These are phyloP conservation scores for Apophysomyces variabilis DNA, from an alignment of 371 early-diverging fungal genomes.

Conservation along the genomic window DNA sequence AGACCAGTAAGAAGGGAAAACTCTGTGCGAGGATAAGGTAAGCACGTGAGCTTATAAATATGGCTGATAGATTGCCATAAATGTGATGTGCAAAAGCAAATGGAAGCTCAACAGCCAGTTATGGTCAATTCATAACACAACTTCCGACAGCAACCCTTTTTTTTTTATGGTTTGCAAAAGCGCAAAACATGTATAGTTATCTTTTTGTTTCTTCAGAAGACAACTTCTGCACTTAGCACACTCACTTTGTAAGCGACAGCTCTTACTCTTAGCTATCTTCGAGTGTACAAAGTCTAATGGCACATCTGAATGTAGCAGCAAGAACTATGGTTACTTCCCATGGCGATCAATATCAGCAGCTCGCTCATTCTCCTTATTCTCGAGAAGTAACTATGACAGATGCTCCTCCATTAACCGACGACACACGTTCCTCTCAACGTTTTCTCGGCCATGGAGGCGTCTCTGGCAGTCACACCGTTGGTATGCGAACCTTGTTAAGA, in stretches of 20 bases:
- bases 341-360: not conserved
- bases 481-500: not conserved
- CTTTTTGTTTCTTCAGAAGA: conserved; percentile 8
- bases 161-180: conserved; percentile 9
- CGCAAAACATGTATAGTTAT: not conserved
- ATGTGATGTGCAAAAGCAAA: conserved; percentile 5
- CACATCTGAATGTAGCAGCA: not conserved
- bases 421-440: not conserved
- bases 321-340: not conserved
- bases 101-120: not conserved
- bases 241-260: not conserved
- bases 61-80: conserved; percentile 8
- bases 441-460: not conserved
- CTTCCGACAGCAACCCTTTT: not conserved
- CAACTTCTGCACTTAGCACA: not conserved
- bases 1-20: not conserved
- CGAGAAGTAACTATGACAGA: conserved; percentile 5
- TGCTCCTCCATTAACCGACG: not conserved
- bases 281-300: not conserved
- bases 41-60: not conserved
- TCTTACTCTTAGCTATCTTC: not conserved
- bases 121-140: not conserved
- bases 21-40: not conserved
- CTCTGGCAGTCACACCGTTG: conserved; percentile 1
- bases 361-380: conserved; percentile 1